Conservation (phyloP, 2,329 filamentous ascomycete genomes). For the Aspergillus texensis region DNA sequence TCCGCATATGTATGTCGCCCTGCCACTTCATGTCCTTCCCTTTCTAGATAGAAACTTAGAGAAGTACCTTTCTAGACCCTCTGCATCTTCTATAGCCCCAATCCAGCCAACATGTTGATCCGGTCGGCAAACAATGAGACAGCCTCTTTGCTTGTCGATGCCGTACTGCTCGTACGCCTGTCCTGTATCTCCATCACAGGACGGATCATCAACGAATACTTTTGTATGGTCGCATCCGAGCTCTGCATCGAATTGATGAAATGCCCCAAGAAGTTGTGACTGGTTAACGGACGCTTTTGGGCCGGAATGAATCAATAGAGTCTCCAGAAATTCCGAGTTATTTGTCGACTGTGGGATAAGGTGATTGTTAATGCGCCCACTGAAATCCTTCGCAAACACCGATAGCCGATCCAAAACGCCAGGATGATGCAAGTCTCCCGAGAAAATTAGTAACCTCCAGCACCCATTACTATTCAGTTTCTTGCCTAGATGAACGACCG, state of each 20-base stretch:
- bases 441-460: slow-evolving; percentile 25
- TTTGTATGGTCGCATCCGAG: slow-evolving; percentile 24
- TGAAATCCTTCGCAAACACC: slow-evolving; percentile 9
- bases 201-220: slow-evolving; percentile 18
- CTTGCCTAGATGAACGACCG: slow-evolving; percentile 9
- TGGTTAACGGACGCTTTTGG: slow-evolving; percentile 7
- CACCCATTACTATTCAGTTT: slow-evolving; percentile 18
- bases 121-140: slow-evolving; percentile 23
- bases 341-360: background rate
- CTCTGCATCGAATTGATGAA: slow-evolving; percentile 18
- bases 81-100: slow-evolving; percentile 14
- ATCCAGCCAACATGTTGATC: slow-evolving; percentile 26
- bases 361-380: background rate
- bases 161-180: slow-evolving; percentile 18
- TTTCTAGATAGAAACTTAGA: background rate
- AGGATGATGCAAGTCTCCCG: slow-evolving; percentile 17
- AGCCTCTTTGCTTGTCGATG: slow-evolving; percentile 15
- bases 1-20: no score
- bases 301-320: slow-evolving; percentile 18
- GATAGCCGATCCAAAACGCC: slow-evolving; percentile 1
- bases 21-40: no score
- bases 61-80: slow-evolving; percentile 17
- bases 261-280: slow-evolving; percentile 17
- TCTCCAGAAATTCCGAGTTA: background rate
- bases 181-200: background rate